A percentile compares a stretch with the other conserved stretches of the same genome.
phyloP scores from a whole-genome alignment of 257 asterid genomes.

The Solanum chmielewskii region DNA sequence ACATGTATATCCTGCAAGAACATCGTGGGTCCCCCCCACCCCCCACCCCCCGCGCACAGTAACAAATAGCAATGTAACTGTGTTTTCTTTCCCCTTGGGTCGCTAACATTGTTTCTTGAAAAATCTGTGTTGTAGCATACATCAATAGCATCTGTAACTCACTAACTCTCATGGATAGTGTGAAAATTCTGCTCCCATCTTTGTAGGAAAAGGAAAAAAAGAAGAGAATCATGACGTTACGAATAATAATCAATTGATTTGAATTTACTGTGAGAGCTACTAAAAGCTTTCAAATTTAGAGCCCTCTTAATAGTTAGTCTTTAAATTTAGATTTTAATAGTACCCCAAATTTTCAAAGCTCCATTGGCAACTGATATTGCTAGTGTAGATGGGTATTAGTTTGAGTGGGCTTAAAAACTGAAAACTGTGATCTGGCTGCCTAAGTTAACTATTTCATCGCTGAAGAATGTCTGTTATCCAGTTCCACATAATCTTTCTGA shows the following conservation, averaged over 20 bases:
- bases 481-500: background rate
- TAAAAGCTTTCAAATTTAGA: background rate
- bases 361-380: background rate
- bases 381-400: background rate
- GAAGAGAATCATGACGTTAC: background rate
- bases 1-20: background rate
- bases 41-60: accelerated
- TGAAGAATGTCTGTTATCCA: background rate
- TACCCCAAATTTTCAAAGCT: background rate
- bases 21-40: background rate
- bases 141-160: background rate
- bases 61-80: background rate
- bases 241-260: background rate
- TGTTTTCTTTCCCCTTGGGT: background rate
- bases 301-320: background rate
- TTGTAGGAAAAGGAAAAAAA: background rate
- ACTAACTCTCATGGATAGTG: background rate
- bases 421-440: background rate
- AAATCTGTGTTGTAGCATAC: background rate
- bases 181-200: background rate
- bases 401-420: background rate
- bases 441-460: background rate
- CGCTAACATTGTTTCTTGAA: background rate
- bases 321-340: background rate
- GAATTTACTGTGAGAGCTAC: background rate